Evolutionary conservation across 2,329 filamentous ascomycete genomes (phyloP).

Genomic region (Curvularia lunata): DNA sequence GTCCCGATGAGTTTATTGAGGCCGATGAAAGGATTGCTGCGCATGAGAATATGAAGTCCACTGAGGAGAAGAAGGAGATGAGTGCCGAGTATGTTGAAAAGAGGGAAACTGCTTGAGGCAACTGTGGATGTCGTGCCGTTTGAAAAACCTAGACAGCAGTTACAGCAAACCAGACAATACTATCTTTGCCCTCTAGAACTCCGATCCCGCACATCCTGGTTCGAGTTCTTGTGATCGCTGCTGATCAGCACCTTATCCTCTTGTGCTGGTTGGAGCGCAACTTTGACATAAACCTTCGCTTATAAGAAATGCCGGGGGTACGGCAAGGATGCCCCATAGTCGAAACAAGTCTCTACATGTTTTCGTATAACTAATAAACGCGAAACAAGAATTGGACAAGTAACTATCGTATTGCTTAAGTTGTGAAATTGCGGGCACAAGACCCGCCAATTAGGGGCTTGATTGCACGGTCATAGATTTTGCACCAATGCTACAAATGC

Average conservation of each 20-base stretch:
- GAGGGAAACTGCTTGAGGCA: constrained; percentile 32
- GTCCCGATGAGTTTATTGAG: constrained; percentile 58
- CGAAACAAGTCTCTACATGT: not conserved
- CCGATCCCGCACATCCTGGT: not conserved
- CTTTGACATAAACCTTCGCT: not conserved
- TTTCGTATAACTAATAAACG: not conserved
- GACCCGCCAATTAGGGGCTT: not conserved
- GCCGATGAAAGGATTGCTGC: constrained; percentile 51
- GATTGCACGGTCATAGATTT: not conserved
- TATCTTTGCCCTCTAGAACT: too few relatives aligned
- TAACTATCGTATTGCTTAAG: not conserved
- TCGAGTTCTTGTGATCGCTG: not conserved
- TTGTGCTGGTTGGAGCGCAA: not conserved
- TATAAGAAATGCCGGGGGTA: not conserved
- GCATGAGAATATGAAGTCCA: constrained; percentile 15
- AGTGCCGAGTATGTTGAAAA: constrained; percentile 32
- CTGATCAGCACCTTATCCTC: not conserved
- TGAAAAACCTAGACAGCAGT: not conserved
- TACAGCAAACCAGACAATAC: not conserved
- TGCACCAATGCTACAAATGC: not conserved
- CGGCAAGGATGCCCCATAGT: not conserved
- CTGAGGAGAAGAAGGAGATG: constrained; percentile 18
- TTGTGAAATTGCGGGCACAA: not conserved
- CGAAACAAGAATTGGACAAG: not conserved
- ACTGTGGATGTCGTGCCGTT: too few relatives aligned